Base-by-base conservation (phyloP, 345 rosid genomes). In the Corchorus olitorius region DNA sequence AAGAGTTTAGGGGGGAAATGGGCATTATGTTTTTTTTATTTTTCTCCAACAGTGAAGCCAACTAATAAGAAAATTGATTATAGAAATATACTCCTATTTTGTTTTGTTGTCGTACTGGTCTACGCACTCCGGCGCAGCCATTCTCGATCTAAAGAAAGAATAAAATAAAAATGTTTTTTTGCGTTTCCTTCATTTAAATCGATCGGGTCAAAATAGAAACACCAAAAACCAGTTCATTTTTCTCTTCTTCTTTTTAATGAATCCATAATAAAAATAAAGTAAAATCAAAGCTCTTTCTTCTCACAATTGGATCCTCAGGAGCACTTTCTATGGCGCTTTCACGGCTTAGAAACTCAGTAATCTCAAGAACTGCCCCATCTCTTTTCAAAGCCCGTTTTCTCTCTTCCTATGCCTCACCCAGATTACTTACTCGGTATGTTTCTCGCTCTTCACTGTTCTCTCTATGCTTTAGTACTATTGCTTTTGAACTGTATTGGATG, bases 271-370 rank as follows among this genome's bases (percentile, higher is more conserved):
- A 56, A 33, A 58, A 10, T 41, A 43, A 33, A 43, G 10, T 58
- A 43, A 19, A 60, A 45, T 45, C 33, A 6, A 22, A 61, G 61
- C 63, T 54, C 11, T 72, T 41, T 11, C 60, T 39, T 70, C 72
- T 75, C 75, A 19, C 6, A 43, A 0, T 43, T 46, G 72, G 14
- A 60, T 55, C 53, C 68, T 55, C 77, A 19, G 39, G 39, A 69
- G 79, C 46, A 70, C 75, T 72, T 76, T 68, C 79, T 78, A 90
- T 94, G 98, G 93, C 95, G 84, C 89, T 93, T 86, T 92, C 94
- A n/a, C 95, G 95, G 83, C 88, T 94, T 43, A 84, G 97, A 63
- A 83, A 83, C 79, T 89, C 91, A 48, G 86, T 82, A 86, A 82
- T 90, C 84, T 78, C 86, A 46, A 87, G 90, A 75, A 83, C 88